phyloP scores from a whole-genome alignment of 2,329 filamentous ascomycete genomes.

The Arthroderma uncinatum region DNA sequence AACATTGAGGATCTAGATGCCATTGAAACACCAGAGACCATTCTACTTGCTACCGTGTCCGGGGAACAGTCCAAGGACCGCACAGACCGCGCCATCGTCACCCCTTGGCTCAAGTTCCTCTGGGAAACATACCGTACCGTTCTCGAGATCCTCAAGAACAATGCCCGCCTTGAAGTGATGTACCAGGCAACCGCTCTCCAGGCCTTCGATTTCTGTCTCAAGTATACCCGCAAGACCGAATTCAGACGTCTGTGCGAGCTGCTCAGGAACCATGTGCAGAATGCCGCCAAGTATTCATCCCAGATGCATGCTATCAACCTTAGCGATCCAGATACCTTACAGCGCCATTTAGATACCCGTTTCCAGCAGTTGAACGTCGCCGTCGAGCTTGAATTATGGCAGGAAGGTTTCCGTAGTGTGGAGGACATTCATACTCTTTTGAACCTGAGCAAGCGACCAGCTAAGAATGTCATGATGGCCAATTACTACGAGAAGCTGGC shows the following conservation, averaged over 20 bases:
- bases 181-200: conserved; percentile 97
- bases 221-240: conserved; percentile 97
- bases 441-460: conserved; percentile 91
- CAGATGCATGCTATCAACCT: conserved; percentile 99
- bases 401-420: conserved; percentile 97
- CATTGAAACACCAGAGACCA: conserved; percentile 94
- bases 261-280: conserved; percentile 95
- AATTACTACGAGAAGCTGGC: conserved; percentile 99
- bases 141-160: conserved; percentile 97
- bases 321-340: conserved; percentile 91
- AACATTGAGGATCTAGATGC: conserved; percentile 94
- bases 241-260: conserved; percentile 97
- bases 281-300: conserved; percentile 94
- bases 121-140: conserved; percentile 99
- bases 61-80: conserved; percentile 95
- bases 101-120: conserved; percentile 97
- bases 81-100: conserved; percentile 95
- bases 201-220: conserved; percentile 97
- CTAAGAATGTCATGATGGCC: conserved; percentile 99
- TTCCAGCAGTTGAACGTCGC: conserved; percentile 98
- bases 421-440: conserved; percentile 98
- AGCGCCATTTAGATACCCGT: conserved; percentile 92
- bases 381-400: conserved; percentile 95
- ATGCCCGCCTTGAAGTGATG: conserved; percentile 90
- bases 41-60: conserved; percentile 92